Evolutionary conservation across 257 asterid species (phyloP).

Genomic region (Anisodus acutangulus): DNA sequence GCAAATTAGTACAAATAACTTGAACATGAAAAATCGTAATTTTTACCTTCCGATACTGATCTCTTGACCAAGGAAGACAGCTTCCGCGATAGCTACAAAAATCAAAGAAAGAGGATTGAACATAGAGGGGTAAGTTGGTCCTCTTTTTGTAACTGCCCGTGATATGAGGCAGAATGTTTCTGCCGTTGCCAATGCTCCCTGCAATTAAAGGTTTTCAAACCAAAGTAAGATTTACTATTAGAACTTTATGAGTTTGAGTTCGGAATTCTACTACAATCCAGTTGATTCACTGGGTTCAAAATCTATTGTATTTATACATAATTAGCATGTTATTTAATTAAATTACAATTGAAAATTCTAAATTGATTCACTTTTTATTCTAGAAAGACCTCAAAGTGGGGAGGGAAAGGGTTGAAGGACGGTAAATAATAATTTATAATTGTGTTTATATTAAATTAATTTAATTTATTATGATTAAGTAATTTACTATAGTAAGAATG

Average conservation of each 20-base stretch:
- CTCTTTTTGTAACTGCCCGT: slow-evolving; percentile 53
- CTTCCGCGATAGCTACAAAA: slow-evolving; percentile 51
- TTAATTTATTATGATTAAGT: too few relatives aligned
- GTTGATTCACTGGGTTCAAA: neutral
- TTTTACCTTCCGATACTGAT: slow-evolving; percentile 54
- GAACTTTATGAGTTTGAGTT: neutral
- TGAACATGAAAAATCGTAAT: neutral
- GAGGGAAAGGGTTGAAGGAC: too few relatives aligned
- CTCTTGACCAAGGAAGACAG: slow-evolving; percentile 43
- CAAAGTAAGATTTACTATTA: neutral
- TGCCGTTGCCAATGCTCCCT: slow-evolving; percentile 66
- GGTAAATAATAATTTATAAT: too few relatives aligned
- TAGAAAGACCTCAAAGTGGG: too few relatives aligned
- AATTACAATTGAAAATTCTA: too few relatives aligned
- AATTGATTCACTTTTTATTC: too few relatives aligned
- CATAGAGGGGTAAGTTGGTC: slow-evolving; percentile 76
- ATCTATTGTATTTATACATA: neutral
- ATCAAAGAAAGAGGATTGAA: slow-evolving; percentile 65
- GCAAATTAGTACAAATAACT: neutral
- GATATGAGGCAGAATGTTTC: slow-evolving; percentile 55
- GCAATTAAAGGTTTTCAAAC: neutral
- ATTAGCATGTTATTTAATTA: too few relatives aligned
- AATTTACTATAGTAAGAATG: too few relatives aligned
- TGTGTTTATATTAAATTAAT: too few relatives aligned
- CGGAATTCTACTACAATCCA: neutral